Percentiles rank a stretch among this genome's conserved stretches.
phyloP scores from a whole-genome alignment of 768 basidiomycete genomes.

The Gautieria morchelliformis region DNA sequence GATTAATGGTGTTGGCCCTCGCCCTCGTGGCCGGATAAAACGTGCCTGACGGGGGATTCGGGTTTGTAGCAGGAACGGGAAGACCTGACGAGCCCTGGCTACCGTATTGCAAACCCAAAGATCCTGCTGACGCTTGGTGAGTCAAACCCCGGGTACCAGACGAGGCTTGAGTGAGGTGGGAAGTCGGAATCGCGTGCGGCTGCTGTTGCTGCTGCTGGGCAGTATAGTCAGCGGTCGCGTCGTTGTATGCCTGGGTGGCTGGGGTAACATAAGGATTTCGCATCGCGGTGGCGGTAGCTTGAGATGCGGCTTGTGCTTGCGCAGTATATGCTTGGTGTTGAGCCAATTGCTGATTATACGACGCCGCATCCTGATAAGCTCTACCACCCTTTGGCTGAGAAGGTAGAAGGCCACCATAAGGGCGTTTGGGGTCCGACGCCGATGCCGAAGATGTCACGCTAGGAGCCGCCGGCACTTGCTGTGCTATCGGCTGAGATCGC shows the following conservation, averaged over 20 bases:
- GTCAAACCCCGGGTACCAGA: background rate
- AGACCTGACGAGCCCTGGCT: slow-evolving; percentile 13
- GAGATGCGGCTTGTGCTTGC: slow-evolving; percentile 67
- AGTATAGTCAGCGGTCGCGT: slow-evolving; percentile 7
- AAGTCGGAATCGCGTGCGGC: slow-evolving; percentile 1
- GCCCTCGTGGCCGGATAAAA: slow-evolving; percentile 60
- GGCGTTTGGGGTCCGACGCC: slow-evolving; percentile 64
- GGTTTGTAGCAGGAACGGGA: slow-evolving; percentile 13
- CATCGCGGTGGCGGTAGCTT: slow-evolving; percentile 57
- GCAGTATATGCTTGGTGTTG: slow-evolving; percentile 92
- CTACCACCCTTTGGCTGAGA: slow-evolving; percentile 80
- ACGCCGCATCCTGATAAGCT: slow-evolving; percentile 84
- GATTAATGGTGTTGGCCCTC: slow-evolving; percentile 87
- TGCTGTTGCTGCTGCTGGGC: slow-evolving; percentile 13
- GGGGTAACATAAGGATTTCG: slow-evolving; percentile 76
- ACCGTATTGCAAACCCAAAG: slow-evolving; percentile 10
- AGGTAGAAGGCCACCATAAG: slow-evolving; percentile 87
- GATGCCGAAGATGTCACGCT: slow-evolving; percentile 19
- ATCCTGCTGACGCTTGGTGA: slow-evolving; percentile 6
- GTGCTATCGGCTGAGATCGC: background rate
- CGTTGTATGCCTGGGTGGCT: slow-evolving; percentile 18
- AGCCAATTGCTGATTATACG: slow-evolving; percentile 89
- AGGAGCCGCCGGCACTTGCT: slow-evolving; percentile 7
- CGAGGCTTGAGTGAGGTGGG: background rate
- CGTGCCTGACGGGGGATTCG: slow-evolving; percentile 48